Conservation (phyloP, 306 rosid species). For the Prunus mira region DNA sequence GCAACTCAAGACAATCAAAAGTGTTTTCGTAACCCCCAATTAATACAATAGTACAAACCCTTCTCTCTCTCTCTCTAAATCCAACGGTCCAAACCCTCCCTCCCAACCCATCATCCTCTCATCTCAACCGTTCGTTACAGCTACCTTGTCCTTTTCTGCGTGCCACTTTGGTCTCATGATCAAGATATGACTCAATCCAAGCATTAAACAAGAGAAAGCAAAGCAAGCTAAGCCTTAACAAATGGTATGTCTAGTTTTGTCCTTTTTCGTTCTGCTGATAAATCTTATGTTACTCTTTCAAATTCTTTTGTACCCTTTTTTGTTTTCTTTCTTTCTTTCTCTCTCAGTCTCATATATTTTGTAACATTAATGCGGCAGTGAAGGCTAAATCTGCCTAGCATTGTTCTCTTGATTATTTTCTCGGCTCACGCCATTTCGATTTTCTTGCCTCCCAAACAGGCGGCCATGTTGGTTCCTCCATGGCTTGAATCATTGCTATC, state of each 20-base stretch:
- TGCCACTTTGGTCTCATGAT: too few species aligned
- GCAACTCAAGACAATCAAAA: constrained; percentile 2
- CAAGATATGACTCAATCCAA: too few species aligned
- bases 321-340: constrained; percentile 1
- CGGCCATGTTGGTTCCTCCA: constrained; percentile 38
- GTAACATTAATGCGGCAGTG: constrained; percentile 27
- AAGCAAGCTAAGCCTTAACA: neutral
- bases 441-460: constrained; percentile 23
- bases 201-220: neutral
- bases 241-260: constrained; percentile 21
- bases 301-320: neutral
- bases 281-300: constrained; percentile 39
- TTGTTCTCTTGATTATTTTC: neutral
- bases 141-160: neutral
- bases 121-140: constrained; percentile 31
- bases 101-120: constrained; percentile 28
- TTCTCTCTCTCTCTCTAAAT: constrained; percentile 9
- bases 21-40: constrained; percentile 4
- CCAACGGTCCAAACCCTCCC: constrained; percentile 42
- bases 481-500: constrained; percentile 59
- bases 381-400: neutral
- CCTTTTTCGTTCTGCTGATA: constrained; percentile 28
- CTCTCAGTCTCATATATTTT: constrained; percentile 11
- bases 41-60: neutral
- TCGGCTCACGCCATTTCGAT: neutral